phyloP scores from a whole-genome alignment of 495 filamentous ascomycete genomes.

The Massariosphaeria phaeospora region DNA sequence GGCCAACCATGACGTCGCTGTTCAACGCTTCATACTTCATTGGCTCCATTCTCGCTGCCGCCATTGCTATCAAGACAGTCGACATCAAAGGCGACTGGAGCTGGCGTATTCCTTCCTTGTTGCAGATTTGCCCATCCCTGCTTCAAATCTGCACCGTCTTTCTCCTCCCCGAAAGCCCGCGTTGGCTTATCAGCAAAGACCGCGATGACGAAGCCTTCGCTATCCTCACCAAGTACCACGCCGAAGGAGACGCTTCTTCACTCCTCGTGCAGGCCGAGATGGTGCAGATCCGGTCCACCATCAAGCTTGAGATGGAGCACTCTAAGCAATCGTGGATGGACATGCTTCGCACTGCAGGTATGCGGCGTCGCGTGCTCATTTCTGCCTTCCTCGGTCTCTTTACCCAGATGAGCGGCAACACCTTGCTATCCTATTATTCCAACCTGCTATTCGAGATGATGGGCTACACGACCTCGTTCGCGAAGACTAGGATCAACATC shows the following conservation, averaged over 20 bases:
- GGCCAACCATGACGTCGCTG: conserved; percentile 16
- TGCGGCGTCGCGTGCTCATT: conserved; percentile 23
- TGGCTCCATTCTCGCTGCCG: conserved; percentile 24
- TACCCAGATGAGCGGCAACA: conserved; percentile 26
- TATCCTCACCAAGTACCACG: conserved; percentile 24
- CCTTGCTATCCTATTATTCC: conserved; percentile 30
- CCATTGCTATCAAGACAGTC: conserved; percentile 14
- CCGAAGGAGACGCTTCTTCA: conserved; percentile 15
- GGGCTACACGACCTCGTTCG: conserved; percentile 26
- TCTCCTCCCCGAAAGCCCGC: conserved; percentile 18
- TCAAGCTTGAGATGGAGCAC: conserved; percentile 22
- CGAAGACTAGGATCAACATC: conserved; percentile 32
- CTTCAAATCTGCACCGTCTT: conserved; percentile 20
- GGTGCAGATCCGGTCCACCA: conserved; percentile 20
- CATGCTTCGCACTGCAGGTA: conserved; percentile 17
- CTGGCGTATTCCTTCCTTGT: conserved; percentile 23
- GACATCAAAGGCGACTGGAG: conserved; percentile 14
- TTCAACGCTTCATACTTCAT: conserved; percentile 27
- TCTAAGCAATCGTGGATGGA: conserved; percentile 24
- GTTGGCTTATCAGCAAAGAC: conserved; percentile 23
- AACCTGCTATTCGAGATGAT: conserved; percentile 29
- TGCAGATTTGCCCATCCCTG: conserved; percentile 23
- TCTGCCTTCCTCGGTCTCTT: conserved; percentile 16
- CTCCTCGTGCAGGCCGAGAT: conserved; percentile 21
- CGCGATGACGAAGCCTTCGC: conserved; percentile 24